Evolutionary conservation across 129 eudicot genomes (phyloP).

Genomic region (Calendula officinalis): DNA sequence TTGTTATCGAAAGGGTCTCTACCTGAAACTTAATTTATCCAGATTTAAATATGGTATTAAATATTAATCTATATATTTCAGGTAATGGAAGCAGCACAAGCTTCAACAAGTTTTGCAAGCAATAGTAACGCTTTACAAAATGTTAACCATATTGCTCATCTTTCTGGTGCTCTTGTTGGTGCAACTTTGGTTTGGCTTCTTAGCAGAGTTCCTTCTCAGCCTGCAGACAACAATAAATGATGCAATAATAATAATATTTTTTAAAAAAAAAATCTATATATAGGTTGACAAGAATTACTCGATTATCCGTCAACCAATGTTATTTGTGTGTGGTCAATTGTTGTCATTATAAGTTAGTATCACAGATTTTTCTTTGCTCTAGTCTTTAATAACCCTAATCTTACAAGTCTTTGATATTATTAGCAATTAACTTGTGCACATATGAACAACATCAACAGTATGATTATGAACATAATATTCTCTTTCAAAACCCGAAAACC

Average conservation of each 20-base stretch:
- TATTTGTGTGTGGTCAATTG: not conserved
- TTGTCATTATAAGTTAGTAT: too few relatives aligned
- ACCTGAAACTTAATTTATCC: not conserved
- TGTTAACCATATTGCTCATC: slow-evolving; percentile 91
- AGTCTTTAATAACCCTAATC: too few relatives aligned
- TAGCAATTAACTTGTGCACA: too few relatives aligned
- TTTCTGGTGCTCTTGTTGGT: slow-evolving; percentile 90
- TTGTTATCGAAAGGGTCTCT: slow-evolving; percentile 87
- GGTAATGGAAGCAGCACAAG: slow-evolving; percentile 99
- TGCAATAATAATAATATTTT: not conserved
- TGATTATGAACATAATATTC: not conserved
- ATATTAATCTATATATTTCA: slow-evolving; percentile 2
- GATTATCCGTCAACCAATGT: not conserved
- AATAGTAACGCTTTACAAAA: slow-evolving; percentile 53
- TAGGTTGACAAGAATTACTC: not conserved
- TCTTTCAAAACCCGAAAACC: not conserved
- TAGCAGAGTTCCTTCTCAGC: slow-evolving; percentile 60
- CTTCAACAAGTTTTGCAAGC: slow-evolving; percentile 70
- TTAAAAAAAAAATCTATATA: not conserved
- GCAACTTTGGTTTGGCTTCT: slow-evolving; percentile 84
- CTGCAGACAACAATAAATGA: slow-evolving; percentile 40
- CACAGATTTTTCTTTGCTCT: too few relatives aligned
- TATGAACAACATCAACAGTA: not conserved
- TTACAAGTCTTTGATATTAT: not conserved
- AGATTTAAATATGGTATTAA: not conserved